Percentiles rank a stretch among this genome's conserved stretches.
Conservation (phyloP, 2,329 filamentous ascomycete genomes). For the Tricladium varicosporioides region DNA sequence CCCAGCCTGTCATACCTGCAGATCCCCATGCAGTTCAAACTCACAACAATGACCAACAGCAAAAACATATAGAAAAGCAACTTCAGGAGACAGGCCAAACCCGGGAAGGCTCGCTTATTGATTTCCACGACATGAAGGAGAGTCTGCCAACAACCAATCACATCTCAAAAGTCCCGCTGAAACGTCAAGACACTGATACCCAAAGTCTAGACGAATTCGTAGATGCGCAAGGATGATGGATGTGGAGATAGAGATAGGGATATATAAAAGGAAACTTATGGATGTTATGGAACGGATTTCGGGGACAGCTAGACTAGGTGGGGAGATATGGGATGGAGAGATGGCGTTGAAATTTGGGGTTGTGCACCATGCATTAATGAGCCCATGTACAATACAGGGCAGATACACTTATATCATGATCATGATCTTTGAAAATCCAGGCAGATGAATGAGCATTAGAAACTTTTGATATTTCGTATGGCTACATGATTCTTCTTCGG, state of each 20-base stretch:
- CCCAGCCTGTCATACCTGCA: constrained; percentile 16
- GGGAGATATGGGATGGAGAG: constrained; percentile 1
- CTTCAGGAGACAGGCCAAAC: constrained; percentile 25
- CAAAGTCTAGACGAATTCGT: constrained; percentile 34
- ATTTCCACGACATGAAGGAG: constrained; percentile 55
- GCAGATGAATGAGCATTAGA: background rate
- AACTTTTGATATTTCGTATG: background rate
- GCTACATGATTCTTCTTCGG: background rate
- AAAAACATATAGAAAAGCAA: constrained; percentile 30
- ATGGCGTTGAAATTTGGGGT: constrained; percentile 5
- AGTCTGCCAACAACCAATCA: constrained; percentile 39
- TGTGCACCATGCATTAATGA: background rate
- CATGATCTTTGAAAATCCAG: background rate
- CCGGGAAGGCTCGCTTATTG: constrained; percentile 37
- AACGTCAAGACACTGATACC: constrained; percentile 31
- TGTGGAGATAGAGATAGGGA: background rate
- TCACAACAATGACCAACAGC: constrained; percentile 25
- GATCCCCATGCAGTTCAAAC: constrained; percentile 28
- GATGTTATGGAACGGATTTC: constrained; percentile 1
- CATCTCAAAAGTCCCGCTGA: constrained; percentile 11
- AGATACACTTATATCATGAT: constrained; percentile 7
- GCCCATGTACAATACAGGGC: constrained; percentile 11
- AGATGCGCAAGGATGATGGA: constrained; percentile 29
- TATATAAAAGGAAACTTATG: too few species aligned
- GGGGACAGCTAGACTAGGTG: background rate